Base-by-base conservation (phyloP, 352 stramenopile genomes). In the Blastocystis hominis region DNA sequence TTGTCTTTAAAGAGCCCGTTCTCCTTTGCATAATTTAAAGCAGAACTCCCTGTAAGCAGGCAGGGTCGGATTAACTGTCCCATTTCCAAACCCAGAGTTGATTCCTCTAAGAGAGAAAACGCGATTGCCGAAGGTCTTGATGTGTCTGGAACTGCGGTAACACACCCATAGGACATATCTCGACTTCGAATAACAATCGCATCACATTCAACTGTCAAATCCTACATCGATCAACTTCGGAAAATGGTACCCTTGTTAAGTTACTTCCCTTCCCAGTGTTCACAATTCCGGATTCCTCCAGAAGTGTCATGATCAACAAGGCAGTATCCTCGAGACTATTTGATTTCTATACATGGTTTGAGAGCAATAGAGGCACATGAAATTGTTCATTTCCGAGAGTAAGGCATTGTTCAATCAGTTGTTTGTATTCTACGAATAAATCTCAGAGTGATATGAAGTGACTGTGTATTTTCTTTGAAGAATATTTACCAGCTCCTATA, bases 261-360 rank as follows among this genome's bases (percentile, higher is more conserved):
- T 46, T 20, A 50, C 72, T 84, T 40, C 72, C 72, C 9, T n/a
- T 54, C 0, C 72, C 72, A 17, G 72, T 66, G 42, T 84, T 84
- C 50, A 84, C 47, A n/a, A 84, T n/a, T 46, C 72, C 72, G 7
- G 72, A 84, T 34, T 20, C 30, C 30, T 84, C 72, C 15, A 84
- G 30, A 68, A 42, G 0, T 64, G 34, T 24, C 72, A 84, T 84
- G 13, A 84, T 53, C 13, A 34, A 13, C 17, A 34, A 40, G 0
- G 72, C 72, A 17, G 47, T 42, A 36, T 55, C 38, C 44, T 53
- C 38, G 6, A 44, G 20, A 17, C 54, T 20, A 2, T 76, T 54
- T 3, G 64, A 24, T 24, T 54, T 20, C 64, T 76, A 76, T 20
- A 30, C 5, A 55, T 72, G 30, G 40, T 47, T 20, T 46, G 9